These are phyloP conservation scores for Eragrostis curvula DNA, from an alignment of 176 grass and related monocot genomes.

Conservation along the genomic window DNA sequence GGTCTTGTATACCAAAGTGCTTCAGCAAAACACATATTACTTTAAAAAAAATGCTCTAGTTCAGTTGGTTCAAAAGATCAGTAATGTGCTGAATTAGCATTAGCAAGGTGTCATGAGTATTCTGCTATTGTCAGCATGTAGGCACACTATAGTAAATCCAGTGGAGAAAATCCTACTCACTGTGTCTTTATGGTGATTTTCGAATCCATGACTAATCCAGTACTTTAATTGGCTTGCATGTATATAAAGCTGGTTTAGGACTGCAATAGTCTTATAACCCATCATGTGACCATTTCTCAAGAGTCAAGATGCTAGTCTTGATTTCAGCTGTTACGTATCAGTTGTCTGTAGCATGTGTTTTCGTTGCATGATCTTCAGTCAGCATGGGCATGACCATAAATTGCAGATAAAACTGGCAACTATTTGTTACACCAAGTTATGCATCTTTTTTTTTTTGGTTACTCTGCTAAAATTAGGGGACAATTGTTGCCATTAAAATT, in stretches of 20 bases:
- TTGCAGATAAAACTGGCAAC: neutral
- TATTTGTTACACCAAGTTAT: neutral
- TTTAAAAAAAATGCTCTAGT: neutral
- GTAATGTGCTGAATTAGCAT: neutral
- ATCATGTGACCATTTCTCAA: too few species aligned
- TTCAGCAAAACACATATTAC: neutral
- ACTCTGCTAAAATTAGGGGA: neutral
- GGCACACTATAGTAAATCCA: neutral
- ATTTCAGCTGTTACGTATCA: neutral
- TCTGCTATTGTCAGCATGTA: neutral
- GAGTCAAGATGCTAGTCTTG: too few species aligned
- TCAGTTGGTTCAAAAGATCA: neutral
- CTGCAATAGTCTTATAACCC: too few species aligned
- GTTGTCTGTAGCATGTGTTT: neutral
- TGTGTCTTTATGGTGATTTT: constrained; percentile 5
- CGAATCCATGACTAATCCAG: neutral
- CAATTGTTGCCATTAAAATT: neutral
- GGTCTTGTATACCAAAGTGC: neutral
- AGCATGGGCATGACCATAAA: neutral
- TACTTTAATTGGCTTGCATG: neutral
- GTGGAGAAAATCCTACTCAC: neutral
- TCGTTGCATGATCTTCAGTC: neutral
- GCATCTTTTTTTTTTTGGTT: neutral
- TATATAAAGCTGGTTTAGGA: neutral
- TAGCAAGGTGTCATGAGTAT: neutral